phyloP scores from a whole-genome alignment of 768 basidiomycete genomes.

The Macrolepiota fuliginosa region DNA sequence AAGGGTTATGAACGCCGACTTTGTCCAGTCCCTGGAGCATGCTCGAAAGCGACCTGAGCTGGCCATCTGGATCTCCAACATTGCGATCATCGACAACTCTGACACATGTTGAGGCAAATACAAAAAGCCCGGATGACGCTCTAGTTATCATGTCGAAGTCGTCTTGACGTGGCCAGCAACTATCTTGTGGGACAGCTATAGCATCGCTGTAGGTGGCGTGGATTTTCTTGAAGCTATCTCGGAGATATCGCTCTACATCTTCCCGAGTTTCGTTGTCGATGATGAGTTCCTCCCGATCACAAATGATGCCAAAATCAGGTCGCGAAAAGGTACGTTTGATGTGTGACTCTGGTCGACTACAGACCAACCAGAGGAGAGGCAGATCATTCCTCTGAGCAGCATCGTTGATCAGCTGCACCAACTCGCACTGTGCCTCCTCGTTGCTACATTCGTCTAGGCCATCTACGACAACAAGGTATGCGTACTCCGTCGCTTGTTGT shows the following conservation, averaged over 20 bases:
- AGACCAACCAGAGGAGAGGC: not conserved
- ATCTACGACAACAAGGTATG: not conserved
- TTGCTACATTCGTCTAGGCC: not conserved
- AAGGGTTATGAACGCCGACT: not conserved
- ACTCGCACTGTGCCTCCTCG: not conserved
- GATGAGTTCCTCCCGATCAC: not conserved
- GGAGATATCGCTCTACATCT: not conserved
- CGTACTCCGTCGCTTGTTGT: not conserved
- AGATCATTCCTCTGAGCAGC: not conserved
- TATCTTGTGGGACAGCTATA: not conserved
- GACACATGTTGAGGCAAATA: not conserved
- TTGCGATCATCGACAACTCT: not conserved
- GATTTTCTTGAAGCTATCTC: not conserved
- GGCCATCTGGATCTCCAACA: not conserved
- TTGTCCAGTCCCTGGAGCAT: not conserved
- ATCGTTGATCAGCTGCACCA: not conserved
- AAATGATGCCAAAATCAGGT: not conserved
- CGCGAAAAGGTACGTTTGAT: not conserved
- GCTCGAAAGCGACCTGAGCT: not conserved
- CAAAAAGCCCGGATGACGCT: not conserved
- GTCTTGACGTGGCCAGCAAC: not conserved
- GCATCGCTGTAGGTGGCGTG: not conserved
- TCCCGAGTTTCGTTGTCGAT: not conserved
- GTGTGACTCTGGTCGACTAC: constrained; percentile 1
- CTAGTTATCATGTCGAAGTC: not conserved